A percentile compares a stretch with the other conserved stretches of the same genome.
Conservation (phyloP, 768 basidiomycete genomes). For the Serpula lacrymans region DNA sequence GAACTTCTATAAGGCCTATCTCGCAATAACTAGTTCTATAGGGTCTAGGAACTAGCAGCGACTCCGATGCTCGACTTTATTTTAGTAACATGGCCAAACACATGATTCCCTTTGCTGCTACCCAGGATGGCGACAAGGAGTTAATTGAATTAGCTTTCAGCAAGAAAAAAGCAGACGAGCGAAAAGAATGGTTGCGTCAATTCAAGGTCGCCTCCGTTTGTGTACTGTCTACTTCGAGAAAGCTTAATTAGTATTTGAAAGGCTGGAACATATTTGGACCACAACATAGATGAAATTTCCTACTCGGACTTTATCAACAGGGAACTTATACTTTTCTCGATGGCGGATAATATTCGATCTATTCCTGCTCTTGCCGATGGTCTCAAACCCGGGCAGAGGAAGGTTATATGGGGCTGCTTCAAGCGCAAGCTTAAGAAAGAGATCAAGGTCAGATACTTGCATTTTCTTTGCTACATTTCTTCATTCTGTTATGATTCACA, state of each 20-base stretch:
- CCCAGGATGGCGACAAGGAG: constrained; percentile 77
- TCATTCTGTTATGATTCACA: constrained; percentile 20
- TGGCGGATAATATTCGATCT: constrained; percentile 98
- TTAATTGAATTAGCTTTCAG: constrained; percentile 98
- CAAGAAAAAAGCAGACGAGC: constrained; percentile 98
- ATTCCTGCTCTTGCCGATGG: constrained; percentile 95
- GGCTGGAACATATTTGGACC: constrained; percentile 94
- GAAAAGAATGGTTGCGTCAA: constrained; percentile 96
- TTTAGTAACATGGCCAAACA: constrained; percentile 92
- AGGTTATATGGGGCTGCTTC: constrained; percentile 95
- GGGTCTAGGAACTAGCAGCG: constrained; percentile 95
- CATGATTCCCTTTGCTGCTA: constrained; percentile 86
- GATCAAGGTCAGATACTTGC: constrained; percentile 67
- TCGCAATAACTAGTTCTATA: constrained; percentile 24
- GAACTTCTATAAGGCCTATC: not conserved
- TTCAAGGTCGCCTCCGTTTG: too few species aligned
- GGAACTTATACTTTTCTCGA: constrained; percentile 96
- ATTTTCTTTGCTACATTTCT: not conserved
- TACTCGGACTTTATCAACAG: constrained; percentile 97
- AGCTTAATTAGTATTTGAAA: constrained; percentile 27
- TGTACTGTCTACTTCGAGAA: not conserved
- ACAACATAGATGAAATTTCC: constrained; percentile 80
- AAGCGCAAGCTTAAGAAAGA: constrained; percentile 90
- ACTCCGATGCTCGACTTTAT: constrained; percentile 88
- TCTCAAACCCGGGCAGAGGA: constrained; percentile 95